Conservation (phyloP, 1,284 basidiomycete genomes). For the Ustilago vetiveriae region DNA sequence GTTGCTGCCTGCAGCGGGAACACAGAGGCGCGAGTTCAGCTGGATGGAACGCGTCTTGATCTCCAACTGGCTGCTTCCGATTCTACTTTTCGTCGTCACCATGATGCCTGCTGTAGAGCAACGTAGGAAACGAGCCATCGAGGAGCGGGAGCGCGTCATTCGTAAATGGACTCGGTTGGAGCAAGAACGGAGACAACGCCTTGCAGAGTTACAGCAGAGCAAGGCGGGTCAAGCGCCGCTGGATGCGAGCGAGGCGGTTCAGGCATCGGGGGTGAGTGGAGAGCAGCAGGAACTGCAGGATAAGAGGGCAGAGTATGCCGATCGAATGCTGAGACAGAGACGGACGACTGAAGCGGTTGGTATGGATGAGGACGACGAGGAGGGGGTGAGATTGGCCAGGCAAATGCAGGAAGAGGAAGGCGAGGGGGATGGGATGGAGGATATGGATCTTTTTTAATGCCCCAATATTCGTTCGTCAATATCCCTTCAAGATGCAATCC, state of each 20-base stretch:
- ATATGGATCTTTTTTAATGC: slow-evolving; percentile 33
- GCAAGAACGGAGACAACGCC: slow-evolving; percentile 16
- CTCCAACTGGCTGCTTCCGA: slow-evolving; percentile 26
- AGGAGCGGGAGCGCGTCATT: slow-evolving; percentile 42
- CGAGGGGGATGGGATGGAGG: slow-evolving; percentile 9
- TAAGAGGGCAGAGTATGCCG: slow-evolving; percentile 24
- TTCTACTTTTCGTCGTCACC: slow-evolving; percentile 43
- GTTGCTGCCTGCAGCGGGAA: slow-evolving; percentile 11
- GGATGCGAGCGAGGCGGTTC: too few species aligned
- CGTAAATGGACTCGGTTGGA: slow-evolving; percentile 31
- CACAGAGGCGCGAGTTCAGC: background rate
- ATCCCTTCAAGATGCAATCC: too few species aligned
- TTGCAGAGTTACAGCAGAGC: slow-evolving; percentile 2
- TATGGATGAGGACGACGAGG: slow-evolving; percentile 19
- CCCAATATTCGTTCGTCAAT: too few species aligned
- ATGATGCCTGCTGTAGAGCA: slow-evolving; percentile 53
- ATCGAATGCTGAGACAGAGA: slow-evolving; percentile 26
- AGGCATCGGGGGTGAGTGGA: background rate
- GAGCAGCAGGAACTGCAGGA: slow-evolving; percentile 6
- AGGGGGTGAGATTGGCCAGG: background rate
- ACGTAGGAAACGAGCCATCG: slow-evolving; percentile 43
- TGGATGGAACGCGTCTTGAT: background rate
- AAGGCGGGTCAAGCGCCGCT: background rate
- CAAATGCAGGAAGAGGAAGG: slow-evolving; percentile 7
- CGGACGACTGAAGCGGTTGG: slow-evolving; percentile 16